These are phyloP conservation scores for Trifolium dubium DNA, from an alignment of 306 rosid genomes.

Conservation along the genomic window DNA sequence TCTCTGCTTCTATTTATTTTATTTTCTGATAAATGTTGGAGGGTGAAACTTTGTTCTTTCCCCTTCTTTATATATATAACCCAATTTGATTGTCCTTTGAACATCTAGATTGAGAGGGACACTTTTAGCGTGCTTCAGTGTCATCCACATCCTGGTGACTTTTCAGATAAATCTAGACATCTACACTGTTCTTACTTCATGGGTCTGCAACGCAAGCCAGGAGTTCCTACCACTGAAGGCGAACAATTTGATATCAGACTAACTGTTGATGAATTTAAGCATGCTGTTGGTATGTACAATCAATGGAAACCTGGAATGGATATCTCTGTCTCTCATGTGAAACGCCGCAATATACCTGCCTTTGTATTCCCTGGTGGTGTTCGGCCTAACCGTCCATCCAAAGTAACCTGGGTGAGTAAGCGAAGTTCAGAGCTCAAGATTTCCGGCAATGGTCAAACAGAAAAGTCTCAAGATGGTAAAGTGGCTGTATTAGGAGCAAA, in stretches of 20 bases:
- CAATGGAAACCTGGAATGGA: conserved; percentile 77
- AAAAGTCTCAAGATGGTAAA: conserved; percentile 54
- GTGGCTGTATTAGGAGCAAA: conserved; percentile 51
- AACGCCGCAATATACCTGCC: conserved; percentile 70
- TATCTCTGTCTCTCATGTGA: conserved; percentile 75
- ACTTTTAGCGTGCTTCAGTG: conserved; percentile 83
- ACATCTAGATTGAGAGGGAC: conserved; percentile 77
- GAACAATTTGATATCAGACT: conserved; percentile 73
- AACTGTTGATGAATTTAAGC: conserved; percentile 80
- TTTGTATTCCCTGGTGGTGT: conserved; percentile 81
- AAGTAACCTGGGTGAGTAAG: conserved; percentile 68
- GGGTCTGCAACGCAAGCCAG: conserved; percentile 93
- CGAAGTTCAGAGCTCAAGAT: conserved; percentile 62
- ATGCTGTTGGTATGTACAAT: conserved; percentile 59
- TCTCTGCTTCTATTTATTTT: neutral
- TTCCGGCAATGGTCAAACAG: conserved; percentile 53
- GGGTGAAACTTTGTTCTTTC: neutral
- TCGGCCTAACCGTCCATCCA: conserved; percentile 71
- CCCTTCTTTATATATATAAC: conserved; percentile 25
- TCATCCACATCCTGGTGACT: conserved; percentile 92
- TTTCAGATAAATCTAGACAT: conserved; percentile 75
- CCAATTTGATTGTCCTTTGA: conserved; percentile 35
- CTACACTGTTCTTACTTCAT: conserved; percentile 77
- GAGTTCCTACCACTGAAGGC: conserved; percentile 61
- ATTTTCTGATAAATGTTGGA: neutral